Evolutionary conservation across 2,329 filamentous ascomycete genomes (phyloP).

Genomic region (Aspergillus flavus): DNA sequence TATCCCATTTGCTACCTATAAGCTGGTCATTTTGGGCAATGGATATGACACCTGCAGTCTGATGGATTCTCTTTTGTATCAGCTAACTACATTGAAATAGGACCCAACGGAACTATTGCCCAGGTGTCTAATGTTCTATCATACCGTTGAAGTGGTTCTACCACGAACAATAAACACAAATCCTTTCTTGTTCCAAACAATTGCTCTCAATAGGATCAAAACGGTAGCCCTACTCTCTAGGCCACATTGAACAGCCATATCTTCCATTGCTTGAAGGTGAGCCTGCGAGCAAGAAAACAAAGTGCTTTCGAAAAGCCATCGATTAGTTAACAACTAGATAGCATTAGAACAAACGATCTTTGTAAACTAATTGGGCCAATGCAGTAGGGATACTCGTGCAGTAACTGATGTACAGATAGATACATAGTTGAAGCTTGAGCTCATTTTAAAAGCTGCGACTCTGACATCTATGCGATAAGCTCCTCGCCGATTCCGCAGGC

Average conservation of each 20-base stretch:
- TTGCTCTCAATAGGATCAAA: neutral
- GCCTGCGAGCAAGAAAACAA: neutral
- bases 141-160: neutral
- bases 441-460: neutral
- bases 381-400: neutral
- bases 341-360: neutral
- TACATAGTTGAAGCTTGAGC: neutral
- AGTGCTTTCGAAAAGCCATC: neutral
- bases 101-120: neutral
- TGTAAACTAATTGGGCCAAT: neutral
- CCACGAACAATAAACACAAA: neutral
- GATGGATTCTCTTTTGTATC: neutral
- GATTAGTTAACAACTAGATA: neutral
- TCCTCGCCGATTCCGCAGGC: neutral
- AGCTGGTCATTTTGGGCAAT: neutral
- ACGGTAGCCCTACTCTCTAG: neutral
- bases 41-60: neutral
- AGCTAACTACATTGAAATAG: neutral
- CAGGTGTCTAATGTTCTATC: neutral
- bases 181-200: neutral
- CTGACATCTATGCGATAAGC: neutral
- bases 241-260: neutral
- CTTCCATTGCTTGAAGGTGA: neutral
- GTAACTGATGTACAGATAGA: neutral
- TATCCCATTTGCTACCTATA: neutral